Conservation (phyloP, 768 basidiomycete species). For the Podaxis sp. region DNA sequence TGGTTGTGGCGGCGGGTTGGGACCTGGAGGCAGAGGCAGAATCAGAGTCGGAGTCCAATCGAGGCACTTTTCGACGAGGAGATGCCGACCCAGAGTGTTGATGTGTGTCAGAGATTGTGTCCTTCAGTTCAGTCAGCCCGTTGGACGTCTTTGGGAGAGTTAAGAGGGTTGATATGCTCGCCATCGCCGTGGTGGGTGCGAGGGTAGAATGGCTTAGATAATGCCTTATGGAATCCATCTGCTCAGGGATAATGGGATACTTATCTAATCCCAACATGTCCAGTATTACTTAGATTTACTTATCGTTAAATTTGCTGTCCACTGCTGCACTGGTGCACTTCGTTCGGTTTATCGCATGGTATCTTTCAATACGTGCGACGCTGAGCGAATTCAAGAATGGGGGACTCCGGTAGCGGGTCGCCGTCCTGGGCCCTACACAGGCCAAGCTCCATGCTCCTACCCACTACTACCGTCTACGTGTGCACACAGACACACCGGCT, state of each 20-base stretch:
- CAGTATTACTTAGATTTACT: no score
- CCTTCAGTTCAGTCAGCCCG: slow-evolving; percentile 44
- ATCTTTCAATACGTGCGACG: no score
- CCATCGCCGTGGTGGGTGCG: background rate
- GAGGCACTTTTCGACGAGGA: slow-evolving; percentile 68
- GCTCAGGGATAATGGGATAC: background rate
- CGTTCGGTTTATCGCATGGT: no score
- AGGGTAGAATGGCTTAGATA: background rate
- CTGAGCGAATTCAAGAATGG: no score
- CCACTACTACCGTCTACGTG: no score
- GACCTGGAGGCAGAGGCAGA: slow-evolving; percentile 65
- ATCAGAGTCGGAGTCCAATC: slow-evolving; percentile 66
- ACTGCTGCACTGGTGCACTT: no score
- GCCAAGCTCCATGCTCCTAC: no score
- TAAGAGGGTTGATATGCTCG: slow-evolving; percentile 36
- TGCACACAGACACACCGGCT: no score
- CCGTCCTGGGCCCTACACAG: no score
- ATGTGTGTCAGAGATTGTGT: slow-evolving; percentile 30
- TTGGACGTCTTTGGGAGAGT: slow-evolving; percentile 51
- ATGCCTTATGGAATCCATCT: background rate
- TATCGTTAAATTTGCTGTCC: no score
- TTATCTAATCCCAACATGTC: no score
- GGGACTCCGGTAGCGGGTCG: no score
- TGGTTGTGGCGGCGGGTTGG: slow-evolving; percentile 25
- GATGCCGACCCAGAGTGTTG: slow-evolving; percentile 48